A percentile compares a stretch with the other conserved stretches of the same genome.
Conservation (phyloP, 768 basidiomycete species). For the Hydnomerulius pinastri region DNA sequence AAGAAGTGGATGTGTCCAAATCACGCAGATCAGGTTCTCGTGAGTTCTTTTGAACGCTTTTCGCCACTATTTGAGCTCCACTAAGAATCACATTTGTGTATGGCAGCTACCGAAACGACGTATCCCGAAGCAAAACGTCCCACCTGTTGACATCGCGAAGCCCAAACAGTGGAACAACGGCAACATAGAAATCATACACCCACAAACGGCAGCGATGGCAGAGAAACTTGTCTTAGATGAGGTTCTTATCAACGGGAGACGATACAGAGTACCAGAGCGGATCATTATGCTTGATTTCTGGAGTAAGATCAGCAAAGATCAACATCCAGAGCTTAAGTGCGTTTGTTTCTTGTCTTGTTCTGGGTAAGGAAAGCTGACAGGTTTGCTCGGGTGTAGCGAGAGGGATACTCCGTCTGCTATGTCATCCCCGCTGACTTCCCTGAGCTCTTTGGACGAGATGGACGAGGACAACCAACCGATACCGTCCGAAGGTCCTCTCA, state of each 20-base stretch:
- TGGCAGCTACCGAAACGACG: slow-evolving; percentile 76
- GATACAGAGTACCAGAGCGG: slow-evolving; percentile 91
- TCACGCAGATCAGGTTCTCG: slow-evolving; percentile 85
- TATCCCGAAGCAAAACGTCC: slow-evolving; percentile 67
- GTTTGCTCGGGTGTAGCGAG: slow-evolving; percentile 13
- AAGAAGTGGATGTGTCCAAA: slow-evolving; percentile 99
- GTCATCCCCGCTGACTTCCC: slow-evolving; percentile 73
- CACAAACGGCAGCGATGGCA: slow-evolving; percentile 50
- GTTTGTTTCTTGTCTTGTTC: slow-evolving; percentile 15
- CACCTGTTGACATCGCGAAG: slow-evolving; percentile 74
- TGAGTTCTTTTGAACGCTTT: slow-evolving; percentile 42
- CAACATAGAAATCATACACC: slow-evolving; percentile 83
- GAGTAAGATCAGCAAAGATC: slow-evolving; percentile 68
- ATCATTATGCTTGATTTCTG: slow-evolving; percentile 95
- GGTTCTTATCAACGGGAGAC: slow-evolving; percentile 82
- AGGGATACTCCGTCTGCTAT: slow-evolving; percentile 46
- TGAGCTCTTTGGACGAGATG: slow-evolving; percentile 69
- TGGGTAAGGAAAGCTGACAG: neutral
- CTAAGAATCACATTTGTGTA: slow-evolving; percentile 7
- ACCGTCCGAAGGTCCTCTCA: slow-evolving; percentile 24
- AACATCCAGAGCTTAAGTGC: slow-evolving; percentile 43
- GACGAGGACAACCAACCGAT: slow-evolving; percentile 37
- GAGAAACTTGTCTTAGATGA: slow-evolving; percentile 71
- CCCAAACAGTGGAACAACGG: slow-evolving; percentile 84
- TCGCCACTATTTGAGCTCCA: neutral